Evolutionary conservation across 2,329 filamentous ascomycete species (phyloP), one percentile per base, ranked within the genome.

Genomic region (Dactylellina leptospora): DNA sequence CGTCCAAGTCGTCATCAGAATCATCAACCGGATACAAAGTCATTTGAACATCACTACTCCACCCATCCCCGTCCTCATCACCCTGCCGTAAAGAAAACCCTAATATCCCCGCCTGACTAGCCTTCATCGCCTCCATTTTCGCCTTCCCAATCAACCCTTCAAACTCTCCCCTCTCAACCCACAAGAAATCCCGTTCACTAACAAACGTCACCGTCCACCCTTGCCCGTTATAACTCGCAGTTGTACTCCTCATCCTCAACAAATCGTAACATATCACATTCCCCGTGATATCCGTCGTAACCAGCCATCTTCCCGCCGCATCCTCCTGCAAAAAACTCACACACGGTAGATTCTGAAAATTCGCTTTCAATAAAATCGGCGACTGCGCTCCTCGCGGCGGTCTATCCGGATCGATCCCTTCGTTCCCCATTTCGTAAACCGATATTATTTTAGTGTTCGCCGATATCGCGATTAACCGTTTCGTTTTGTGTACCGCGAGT

Each of bases 401-500:
- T 36, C 48, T 38, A 9, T 54, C 54, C 6, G 56, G 38, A 48
- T 61, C 47, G 16, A 68, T 25, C 16, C 22, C 42, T 45, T 61
- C 69, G 27, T 44, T 80, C 0, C 84, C 86, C 75, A 86, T 86
- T 11, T 85, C 85, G 75, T 86, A 85, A 0, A 89, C 81, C 2
- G 82, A 84, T 25, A 90, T 84, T 13, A 81, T 77, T 20, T 83
- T 82, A 0, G 84, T 85, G 78, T 99, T 99, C 0, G 90, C 88
- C 76, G 90, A 91, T 38, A 96, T 88, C 0, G 93, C 95, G 74
- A 99, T 89, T 73, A 97, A 82, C 0, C 93, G 87, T n/a, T 91
- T 91, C 74, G 88, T 82, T 73, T 86, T 84, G 78, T 97, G 93
- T 9, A 96, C 84, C 5, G 92, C 89, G 50, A 96, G 80, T 0